Base-by-base conservation (phyloP, 805 yeast genomes). In the Starmerella apis region DNA sequence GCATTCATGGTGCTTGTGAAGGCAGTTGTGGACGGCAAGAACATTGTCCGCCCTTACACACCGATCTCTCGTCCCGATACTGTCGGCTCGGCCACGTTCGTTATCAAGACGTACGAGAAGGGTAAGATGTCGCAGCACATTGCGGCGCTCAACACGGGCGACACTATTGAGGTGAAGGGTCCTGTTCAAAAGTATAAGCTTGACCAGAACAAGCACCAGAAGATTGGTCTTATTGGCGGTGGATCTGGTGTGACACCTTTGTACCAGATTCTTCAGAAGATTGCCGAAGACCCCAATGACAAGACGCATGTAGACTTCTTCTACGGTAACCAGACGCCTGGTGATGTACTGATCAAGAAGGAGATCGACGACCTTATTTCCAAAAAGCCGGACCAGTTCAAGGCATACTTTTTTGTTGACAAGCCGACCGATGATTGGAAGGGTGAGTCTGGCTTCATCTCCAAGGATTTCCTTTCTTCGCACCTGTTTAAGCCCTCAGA, bases 211-310 rank as follows among this genome's bases (percentile, higher is more conserved):
- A 78, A 80, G 65, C 90, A 77, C 73, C 78, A 83, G 62, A 72
- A 79, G 57, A 79, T 92, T 65, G 78, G 82, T 51, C 76, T 92
- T 65, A 73, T 92, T 59, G 97, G 96, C 61, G 98, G 95, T 63
- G 98, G 98, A 65, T 76, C 94, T 46, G 97, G 97, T 70, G 88
- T 92, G 67, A 86, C 96, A 43, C 98, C 98, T 53, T 75, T 92
- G 69, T 88, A 76, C 75, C 98, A 92, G 74, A 70, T 92, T 66
- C 67, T 86, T 55, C 82, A 79, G 62, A 80, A 78, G 65, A 77
- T 90, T 65, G 74, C 84, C 63, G 73, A 75, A 65, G 79, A 88
- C 74, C 88, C 94, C 50, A 71, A 69, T 42, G 97, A 92, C 71
- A 82, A 86, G 68, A 92, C 98, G 63, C 82, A 86, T 75, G 80